phyloP scores from a whole-genome alignment of 2,329 filamentous ascomycete genomes.

The Pyrenophora teres region DNA sequence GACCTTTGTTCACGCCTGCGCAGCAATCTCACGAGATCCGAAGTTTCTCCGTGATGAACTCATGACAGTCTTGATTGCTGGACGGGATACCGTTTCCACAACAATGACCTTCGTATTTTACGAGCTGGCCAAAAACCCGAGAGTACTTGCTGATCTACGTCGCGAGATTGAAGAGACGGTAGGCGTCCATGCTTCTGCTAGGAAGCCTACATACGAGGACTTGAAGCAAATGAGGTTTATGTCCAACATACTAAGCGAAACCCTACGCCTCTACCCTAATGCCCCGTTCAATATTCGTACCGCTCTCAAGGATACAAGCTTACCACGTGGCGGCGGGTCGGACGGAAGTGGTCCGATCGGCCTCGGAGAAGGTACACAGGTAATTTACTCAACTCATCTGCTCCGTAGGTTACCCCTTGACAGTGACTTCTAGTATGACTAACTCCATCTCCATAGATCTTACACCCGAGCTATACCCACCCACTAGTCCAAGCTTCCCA shows the following conservation, averaged over 20 bases:
- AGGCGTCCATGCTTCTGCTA: too few relatives aligned
- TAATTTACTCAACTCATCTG: conserved; percentile 8
- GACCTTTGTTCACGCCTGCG: background rate
- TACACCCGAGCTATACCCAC: conserved; percentile 30
- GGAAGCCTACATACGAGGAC: too few relatives aligned
- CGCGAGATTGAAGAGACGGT: conserved; percentile 32
- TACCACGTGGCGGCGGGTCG: conserved; percentile 36
- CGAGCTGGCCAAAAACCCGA: conserved; percentile 42
- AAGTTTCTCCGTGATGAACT: conserved; percentile 21
- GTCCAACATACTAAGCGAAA: conserved; percentile 30
- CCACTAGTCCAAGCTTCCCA: background rate
- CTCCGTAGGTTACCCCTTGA: background rate
- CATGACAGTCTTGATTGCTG: conserved; percentile 22
- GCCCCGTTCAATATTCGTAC: conserved; percentile 32
- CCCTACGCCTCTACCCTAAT: conserved; percentile 31
- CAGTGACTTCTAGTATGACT: conserved; percentile 24
- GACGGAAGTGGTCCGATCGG: conserved; percentile 29
- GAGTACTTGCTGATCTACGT: conserved; percentile 37
- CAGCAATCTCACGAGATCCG: conserved; percentile 9
- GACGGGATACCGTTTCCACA: conserved; percentile 14
- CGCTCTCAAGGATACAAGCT: conserved; percentile 26
- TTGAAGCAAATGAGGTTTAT: conserved; percentile 24
- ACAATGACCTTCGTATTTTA: conserved; percentile 6
- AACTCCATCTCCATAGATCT: conserved; percentile 19
- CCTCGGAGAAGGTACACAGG: conserved; percentile 26